Conservation (phyloP, 495 filamentous ascomycete species). For the Podospora tetraspora region DNA sequence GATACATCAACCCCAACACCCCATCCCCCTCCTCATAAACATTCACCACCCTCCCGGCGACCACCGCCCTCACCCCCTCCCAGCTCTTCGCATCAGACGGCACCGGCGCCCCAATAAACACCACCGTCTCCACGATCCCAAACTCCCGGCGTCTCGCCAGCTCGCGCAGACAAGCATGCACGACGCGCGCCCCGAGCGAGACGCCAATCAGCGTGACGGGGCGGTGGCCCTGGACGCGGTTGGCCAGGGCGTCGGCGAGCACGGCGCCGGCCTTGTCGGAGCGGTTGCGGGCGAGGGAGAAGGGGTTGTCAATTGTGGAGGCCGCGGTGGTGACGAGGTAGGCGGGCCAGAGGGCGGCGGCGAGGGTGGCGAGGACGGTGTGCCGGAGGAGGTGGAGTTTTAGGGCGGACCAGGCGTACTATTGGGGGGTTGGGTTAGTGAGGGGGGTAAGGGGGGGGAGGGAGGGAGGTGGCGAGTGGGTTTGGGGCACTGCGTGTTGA, state of each 20-base stretch:
- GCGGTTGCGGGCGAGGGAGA: slow-evolving; percentile 66
- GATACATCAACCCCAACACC: slow-evolving; percentile 71
- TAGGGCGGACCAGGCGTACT: slow-evolving; percentile 63
- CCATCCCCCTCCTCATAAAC: slow-evolving; percentile 74
- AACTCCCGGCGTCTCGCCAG: slow-evolving; percentile 69
- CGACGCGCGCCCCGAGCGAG: slow-evolving; percentile 75
- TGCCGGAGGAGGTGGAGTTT: slow-evolving; percentile 66
- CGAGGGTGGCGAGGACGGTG: slow-evolving; percentile 67
- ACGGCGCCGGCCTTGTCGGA: slow-evolving; percentile 79
- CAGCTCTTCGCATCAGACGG: slow-evolving; percentile 62
- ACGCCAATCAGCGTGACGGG: slow-evolving; percentile 82
- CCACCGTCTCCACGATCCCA: slow-evolving; percentile 72
- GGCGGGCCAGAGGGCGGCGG: slow-evolving; percentile 71
- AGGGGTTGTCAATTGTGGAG: slow-evolving; percentile 75
- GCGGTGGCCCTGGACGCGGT: slow-evolving; percentile 76
- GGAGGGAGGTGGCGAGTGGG: too few relatives aligned
- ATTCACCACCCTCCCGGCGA: slow-evolving; percentile 68
- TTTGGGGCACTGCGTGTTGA: too few relatives aligned
- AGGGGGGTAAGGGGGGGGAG: too few relatives aligned
- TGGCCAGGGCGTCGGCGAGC: slow-evolving; percentile 78
- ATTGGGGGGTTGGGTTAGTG: too few relatives aligned
- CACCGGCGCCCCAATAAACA: slow-evolving; percentile 75
- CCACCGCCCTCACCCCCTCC: slow-evolving; percentile 64
- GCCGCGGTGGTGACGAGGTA: slow-evolving; percentile 57
- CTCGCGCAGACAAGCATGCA: slow-evolving; percentile 66